Conservation (phyloP, 2,329 filamentous ascomycete species). For the Penicillium sclerotigenum region DNA sequence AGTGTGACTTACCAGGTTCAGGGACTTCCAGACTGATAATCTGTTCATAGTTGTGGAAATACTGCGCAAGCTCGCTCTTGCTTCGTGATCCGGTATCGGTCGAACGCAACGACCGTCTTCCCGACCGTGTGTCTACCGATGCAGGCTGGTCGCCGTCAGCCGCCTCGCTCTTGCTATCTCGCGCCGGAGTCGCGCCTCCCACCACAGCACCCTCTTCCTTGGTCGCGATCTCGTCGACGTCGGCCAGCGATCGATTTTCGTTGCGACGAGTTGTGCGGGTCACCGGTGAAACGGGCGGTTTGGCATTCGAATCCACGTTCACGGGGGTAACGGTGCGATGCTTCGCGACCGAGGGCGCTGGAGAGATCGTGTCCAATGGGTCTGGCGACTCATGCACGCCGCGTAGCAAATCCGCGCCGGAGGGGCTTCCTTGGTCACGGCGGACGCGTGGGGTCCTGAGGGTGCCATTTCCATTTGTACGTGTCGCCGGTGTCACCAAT, state of each 20-base stretch:
- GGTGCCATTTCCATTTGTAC: conserved; percentile 14
- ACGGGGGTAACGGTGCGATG: conserved; percentile 5
- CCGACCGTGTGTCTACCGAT: conserved; percentile 27
- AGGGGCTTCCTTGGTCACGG: conserved; percentile 11
- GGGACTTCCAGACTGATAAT: conserved; percentile 81
- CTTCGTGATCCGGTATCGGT: conserved; percentile 76
- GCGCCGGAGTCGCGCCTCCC: not conserved
- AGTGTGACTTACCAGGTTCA: conserved; percentile 62
- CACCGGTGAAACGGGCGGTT: conserved; percentile 12
- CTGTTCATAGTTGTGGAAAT: conserved; percentile 93
- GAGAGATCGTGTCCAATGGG: conserved; percentile 27
- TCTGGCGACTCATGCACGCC: conserved; percentile 23
- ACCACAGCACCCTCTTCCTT: not conserved
- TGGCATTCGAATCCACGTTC: conserved; percentile 9
- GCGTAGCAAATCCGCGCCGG: conserved; percentile 9
- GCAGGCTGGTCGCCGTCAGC: conserved; percentile 12
- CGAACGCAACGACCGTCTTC: conserved; percentile 76
- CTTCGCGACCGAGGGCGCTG: conserved; percentile 7
- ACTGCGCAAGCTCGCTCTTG: conserved; percentile 86
- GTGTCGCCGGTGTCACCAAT: conserved; percentile 12
- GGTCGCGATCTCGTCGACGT: not conserved
- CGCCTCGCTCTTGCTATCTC: conserved; percentile 5
- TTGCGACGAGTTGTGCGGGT: conserved; percentile 16
- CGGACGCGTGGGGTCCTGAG: conserved; percentile 9
- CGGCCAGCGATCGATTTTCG: conserved; percentile 1